Base-by-base conservation (phyloP, 2,329 filamentous ascomycete species). In the Cercospora zeina region DNA sequence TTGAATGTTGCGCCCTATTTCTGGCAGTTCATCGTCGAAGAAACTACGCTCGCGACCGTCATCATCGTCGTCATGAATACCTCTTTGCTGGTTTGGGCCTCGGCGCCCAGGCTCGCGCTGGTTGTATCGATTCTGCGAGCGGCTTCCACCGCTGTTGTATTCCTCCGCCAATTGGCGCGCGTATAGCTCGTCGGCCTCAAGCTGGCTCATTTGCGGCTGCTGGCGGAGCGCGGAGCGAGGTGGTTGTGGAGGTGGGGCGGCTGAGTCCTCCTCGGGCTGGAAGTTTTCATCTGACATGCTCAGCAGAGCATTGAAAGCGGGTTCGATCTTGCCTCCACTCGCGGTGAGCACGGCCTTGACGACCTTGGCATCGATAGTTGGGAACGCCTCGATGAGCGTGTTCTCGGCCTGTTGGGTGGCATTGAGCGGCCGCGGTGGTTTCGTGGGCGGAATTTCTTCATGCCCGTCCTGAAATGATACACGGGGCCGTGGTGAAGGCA, bases 381-480 rank as follows among this genome's bases (percentile, higher is more conserved):
- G 95, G 71, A 99, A 99, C 0, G 95, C 95, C 76, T 99, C 95
- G 75, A 91, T 93, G 60, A 99, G 82, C 3, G 92, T 97, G 70
- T 86, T 85, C 77, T 93, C 89, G 53, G 91, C 92, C 79, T 96
- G 89, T 76, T 96, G 88, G 64, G 88, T 84, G 66, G 95, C 89
- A 67, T 86, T 90, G 71, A 91, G 72, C 51, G 93, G 93, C 62
- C 93, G 87, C 34, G 92, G 92, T 33, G 93, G 93, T 79, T 97
- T 96, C 42, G 89, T 83, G 11, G 92, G 92, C 24, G 88, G 77
- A 19, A 74, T 74, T 65, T 81, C 81, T 57, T 81, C 78, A 64
- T 81, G 78, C 10, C 78, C 75, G 16, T 81, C 78, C 47, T 77
- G 76, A 71, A 81, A 81, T 67, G 77, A 79, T 31, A 81, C 79